Conservation (phyloP, 2,329 filamentous ascomycete genomes). For the Stemphylium vesicarium region DNA sequence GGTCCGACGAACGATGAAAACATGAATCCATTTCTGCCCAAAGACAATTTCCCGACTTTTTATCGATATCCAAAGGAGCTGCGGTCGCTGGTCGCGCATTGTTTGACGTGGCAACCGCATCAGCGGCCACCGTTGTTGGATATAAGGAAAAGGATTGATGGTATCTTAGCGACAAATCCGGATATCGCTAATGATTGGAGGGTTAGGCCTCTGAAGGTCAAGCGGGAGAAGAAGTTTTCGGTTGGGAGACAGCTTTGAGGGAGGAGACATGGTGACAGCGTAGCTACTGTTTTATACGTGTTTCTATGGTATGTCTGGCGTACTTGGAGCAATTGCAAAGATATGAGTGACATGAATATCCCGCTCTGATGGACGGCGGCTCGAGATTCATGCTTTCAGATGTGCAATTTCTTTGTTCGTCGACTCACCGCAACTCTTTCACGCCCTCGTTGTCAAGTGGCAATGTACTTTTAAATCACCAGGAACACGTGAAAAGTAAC, state of each 20-base stretch:
- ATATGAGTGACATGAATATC: too few relatives aligned
- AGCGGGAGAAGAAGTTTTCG: background rate
- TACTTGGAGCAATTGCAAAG: too few relatives aligned
- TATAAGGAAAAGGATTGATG: background rate
- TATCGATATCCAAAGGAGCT: background rate
- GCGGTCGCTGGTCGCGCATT: background rate
- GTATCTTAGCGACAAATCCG: background rate
- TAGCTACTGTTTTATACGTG: too few relatives aligned
- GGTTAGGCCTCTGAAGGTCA: background rate
- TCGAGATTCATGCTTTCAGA: too few relatives aligned
- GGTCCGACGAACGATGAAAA: background rate
- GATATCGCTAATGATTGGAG: background rate
- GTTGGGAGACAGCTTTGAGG: background rate
- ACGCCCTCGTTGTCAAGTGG: too few relatives aligned
- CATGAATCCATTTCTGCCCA: background rate
- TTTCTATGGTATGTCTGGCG: too few relatives aligned
- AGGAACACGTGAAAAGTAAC: too few relatives aligned
- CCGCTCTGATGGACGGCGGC: too few relatives aligned
- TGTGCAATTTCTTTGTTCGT: too few relatives aligned
- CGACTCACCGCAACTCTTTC: too few relatives aligned
- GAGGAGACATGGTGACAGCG: background rate
- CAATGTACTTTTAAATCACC: too few relatives aligned
- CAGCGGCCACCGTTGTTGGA: background rate
- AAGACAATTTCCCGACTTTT: background rate
- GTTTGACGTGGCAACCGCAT: background rate